Percentiles rank a stretch among this genome's conserved stretches.
Evolutionary conservation across 352 stramenopile species (phyloP).

Genomic region (Pythium volutum): DNA sequence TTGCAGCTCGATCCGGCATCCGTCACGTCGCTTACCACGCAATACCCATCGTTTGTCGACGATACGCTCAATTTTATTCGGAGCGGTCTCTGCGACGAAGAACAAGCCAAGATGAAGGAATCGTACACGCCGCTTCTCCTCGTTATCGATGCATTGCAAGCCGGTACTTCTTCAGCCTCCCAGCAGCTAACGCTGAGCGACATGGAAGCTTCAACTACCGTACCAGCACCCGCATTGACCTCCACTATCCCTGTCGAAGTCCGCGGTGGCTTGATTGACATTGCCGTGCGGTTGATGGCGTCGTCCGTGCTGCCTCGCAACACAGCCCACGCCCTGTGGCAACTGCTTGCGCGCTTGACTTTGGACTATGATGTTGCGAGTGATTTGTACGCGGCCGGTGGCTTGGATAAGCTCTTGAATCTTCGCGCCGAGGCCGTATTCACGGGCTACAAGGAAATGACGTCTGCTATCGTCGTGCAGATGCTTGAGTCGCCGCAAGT

Average conservation of each 20-base stretch:
- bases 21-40: conserved; percentile 25
- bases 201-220: neutral
- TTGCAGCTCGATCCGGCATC: conserved; percentile 54
- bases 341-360: conserved; percentile 65
- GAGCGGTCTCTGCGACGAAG: conserved; percentile 1
- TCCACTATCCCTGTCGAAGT: conserved; percentile 16
- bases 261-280: conserved; percentile 14
- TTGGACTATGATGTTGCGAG: conserved; percentile 71
- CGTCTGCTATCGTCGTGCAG: conserved; percentile 63
- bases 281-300: conserved; percentile 23
- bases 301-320: conserved; percentile 24
- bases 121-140: conserved; percentile 62
- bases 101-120: conserved; percentile 21
- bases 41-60: conserved; percentile 46
- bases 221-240: neutral
- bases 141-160: conserved; percentile 53
- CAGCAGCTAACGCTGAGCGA: conserved; percentile 3
- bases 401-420: conserved; percentile 58
- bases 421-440: conserved; percentile 49
- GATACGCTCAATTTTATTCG: conserved; percentile 45
- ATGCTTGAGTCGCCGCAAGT: conserved; percentile 80
- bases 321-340: conserved; percentile 66
- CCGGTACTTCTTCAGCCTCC: conserved; percentile 6
- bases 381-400: conserved; percentile 47
- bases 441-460: conserved; percentile 70